Conservation (phyloP, 495 filamentous ascomycete species). For the Neurospora sp. region DNA sequence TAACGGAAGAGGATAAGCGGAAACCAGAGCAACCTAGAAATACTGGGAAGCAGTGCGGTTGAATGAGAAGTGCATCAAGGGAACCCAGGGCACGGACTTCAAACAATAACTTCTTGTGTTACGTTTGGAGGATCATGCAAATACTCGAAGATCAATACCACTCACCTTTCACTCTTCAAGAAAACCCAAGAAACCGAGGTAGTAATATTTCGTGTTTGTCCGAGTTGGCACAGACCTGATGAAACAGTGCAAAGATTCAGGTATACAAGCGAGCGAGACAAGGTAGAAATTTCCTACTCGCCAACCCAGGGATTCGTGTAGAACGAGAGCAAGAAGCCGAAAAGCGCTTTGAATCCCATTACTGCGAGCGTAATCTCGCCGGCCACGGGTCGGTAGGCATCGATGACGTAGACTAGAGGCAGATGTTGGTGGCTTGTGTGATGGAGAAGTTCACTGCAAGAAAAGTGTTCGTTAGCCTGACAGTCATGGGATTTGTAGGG, state of each 20-base stretch:
- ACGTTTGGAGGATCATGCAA: not conserved
- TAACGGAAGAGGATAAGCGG: too few relatives aligned
- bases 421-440: slow-evolving; percentile 40
- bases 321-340: slow-evolving; percentile 49
- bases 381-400: slow-evolving; percentile 44
- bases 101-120: not conserved
- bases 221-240: not conserved
- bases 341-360: slow-evolving; percentile 44
- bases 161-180: not conserved
- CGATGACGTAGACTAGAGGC: slow-evolving; percentile 46
- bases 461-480: not conserved
- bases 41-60: too few relatives aligned
- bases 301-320: slow-evolving; percentile 51
- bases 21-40: too few relatives aligned
- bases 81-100: too few relatives aligned
- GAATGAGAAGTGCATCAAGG: too few relatives aligned
- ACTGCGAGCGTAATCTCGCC: slow-evolving; percentile 42
- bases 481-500: not conserved
- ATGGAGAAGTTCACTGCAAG: slow-evolving; percentile 39
- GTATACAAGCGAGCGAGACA: not conserved
- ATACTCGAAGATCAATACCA: not conserved
- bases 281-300: slow-evolving; percentile 19
- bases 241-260: not conserved
- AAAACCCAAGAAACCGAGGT: not conserved
- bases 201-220: not conserved